Base-by-base conservation (phyloP, 345 rosid species). In the Populus ilicifolia region DNA sequence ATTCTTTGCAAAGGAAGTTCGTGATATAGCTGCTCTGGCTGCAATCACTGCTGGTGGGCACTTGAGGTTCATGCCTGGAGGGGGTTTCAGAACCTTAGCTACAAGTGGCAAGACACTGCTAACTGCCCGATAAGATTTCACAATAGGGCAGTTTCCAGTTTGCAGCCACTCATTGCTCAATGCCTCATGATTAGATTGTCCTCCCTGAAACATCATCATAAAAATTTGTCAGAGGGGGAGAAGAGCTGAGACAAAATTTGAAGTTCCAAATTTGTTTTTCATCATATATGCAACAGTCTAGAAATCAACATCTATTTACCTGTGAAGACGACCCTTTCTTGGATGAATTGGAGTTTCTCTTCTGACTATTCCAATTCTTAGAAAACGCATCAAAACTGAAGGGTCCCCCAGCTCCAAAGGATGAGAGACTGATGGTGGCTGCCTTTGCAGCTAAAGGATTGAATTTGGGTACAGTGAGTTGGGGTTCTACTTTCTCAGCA, bases 381-480 rank as follows among this genome's bases (percentile, higher is more conserved):
- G 92, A 86, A 81, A 95, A 95, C 20, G 90, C 82, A 84, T 92
- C 96, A 80, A 95, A 95, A 71, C 98, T 75, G 74, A 95, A 95
- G 77, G 90, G 90, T 9, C 98, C 97, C 77, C 96, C 94, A 35
- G 75, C 80, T 83, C 97, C 99, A 85, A 93, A 89, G 61, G 99
- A 90, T 39, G 99, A 93, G 80, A 95, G 92, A 85, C 99, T 93
- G 77, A 95, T 92, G 13, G 96, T 90, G 71, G 97, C 99, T 18
- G 97, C 98, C 88, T 84, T 92, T 71, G 98, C 98, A 80, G 99
- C 97, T 81, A 95, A 89, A 10, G 99, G 99, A 85, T 95, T 84
- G 78, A 92, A 95, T 72, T 75, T 82, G 41, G 92, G 92, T 67
- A 83, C 73, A 48, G 88, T 41, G 44, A 77, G 72, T 71, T 69